phyloP scores from a whole-genome alignment of 106 monocot genomes.

The Platanthera guangdongensis region DNA sequence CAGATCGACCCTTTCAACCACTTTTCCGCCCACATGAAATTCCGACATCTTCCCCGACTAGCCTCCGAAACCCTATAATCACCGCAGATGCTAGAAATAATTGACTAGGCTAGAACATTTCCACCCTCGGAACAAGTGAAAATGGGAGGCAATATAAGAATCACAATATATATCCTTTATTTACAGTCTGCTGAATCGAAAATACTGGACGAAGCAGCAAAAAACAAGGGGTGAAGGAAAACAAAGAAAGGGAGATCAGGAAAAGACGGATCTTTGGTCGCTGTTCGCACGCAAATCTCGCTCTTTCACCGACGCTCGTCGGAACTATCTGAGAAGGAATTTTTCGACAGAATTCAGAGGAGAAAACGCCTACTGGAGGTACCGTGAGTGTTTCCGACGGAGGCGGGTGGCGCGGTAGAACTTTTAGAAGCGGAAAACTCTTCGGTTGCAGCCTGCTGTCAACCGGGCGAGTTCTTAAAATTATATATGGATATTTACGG shows the following conservation, averaged over 20 bases:
- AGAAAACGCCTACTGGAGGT: not conserved
- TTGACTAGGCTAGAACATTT: not conserved
- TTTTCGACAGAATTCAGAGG: not conserved
- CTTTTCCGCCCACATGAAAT: slow-evolving; percentile 78
- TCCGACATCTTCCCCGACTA: slow-evolving; percentile 40
- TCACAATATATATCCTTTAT: not conserved
- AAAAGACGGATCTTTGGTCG: not conserved
- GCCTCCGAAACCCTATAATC: not conserved
- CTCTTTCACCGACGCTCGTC: not conserved
- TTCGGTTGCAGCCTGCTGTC: not conserved
- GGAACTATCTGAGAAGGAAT: not conserved
- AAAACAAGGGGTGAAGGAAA: not conserved
- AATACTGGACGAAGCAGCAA: not conserved
- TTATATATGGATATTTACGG: no score
- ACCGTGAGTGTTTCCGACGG: not conserved
- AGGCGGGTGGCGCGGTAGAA: not conserved
- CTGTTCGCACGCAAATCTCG: not conserved
- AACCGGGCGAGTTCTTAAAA: not conserved
- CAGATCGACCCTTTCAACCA: slow-evolving; percentile 67
- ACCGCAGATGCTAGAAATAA: not conserved
- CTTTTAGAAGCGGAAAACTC: not conserved
- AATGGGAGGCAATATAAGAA: not conserved
- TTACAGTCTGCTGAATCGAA: not conserved
- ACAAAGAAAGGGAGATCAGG: not conserved
- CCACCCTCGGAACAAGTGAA: not conserved